Base-by-base conservation (phyloP, 345 rosid genomes). In the Eucalyptus camaldulensis region DNA sequence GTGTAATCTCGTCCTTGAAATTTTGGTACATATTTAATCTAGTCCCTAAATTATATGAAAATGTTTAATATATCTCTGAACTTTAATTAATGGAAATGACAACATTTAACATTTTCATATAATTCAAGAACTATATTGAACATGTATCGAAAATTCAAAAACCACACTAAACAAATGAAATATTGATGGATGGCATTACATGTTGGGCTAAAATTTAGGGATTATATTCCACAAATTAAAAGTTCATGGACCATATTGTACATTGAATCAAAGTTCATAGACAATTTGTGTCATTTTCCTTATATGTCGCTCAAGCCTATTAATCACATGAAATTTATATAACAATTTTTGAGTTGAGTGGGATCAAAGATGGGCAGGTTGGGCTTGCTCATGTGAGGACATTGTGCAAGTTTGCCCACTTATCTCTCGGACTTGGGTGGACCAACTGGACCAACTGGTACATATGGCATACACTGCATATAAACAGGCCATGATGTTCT, bases 201-300 rank as follows among this genome's bases (percentile, higher is more conserved):
- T 56, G 29, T 56, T 24, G 62, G 29, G 29, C 62, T 9, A 56
- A 56, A 56, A 25, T 56, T 56, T 56, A n/a, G 5, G 13, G 6
- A 10, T 24, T 10, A 56, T 56, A 56, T 56, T 56, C 6, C 62
- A 24, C 62, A 56, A 56, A 56, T 56, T 24, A 56, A 56, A 56
- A 56, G 13, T 24, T 56, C 3, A 25, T 4, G 19, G 6, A n/a
- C 3, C 37, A n/a, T 0, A 14, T n/a, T n/a, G 1, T 7, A n/a
- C 9, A n/a, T 2, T 14, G 2, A 15, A 8, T n/a, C 19, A 65
- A 65, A n/a, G 19, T 65, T 65, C 17, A 65, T 56, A 24, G 2
- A 56, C 13, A 22, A 56, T 65, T 65, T 65, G 4, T 17, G 11
- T 17, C 43, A 33, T 69, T 67, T 31, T 31, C 45, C 13, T 33